These are phyloP conservation scores for Aeschynomene evenia DNA, from an alignment of 306 rosid genomes.

Conservation along the genomic window DNA sequence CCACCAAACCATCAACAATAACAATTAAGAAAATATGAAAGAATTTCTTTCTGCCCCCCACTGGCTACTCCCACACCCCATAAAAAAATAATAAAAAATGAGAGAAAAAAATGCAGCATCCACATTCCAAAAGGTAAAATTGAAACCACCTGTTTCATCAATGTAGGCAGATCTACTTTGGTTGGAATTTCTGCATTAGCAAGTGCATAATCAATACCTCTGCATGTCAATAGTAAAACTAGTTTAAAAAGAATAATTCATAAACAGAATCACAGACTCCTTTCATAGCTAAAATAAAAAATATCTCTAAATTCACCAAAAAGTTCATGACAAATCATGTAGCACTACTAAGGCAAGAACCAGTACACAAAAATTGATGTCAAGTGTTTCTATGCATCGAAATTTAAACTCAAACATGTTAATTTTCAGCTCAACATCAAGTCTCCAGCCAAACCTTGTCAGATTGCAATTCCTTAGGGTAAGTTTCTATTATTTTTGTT, in stretches of 20 bases:
- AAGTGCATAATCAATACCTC: conserved; percentile 79
- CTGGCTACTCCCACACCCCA: neutral
- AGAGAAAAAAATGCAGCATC: neutral
- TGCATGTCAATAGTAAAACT: conserved; percentile 43
- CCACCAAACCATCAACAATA: neutral
- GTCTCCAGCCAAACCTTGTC: neutral
- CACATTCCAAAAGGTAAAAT: neutral
- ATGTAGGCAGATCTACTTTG: conserved; percentile 43
- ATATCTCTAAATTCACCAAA: neutral
- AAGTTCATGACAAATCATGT: neutral
- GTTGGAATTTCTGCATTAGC: conserved; percentile 51
- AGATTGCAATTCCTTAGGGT: neutral
- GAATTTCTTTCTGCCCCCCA: neutral
- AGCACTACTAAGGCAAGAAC: neutral
- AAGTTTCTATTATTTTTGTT: too few species aligned
- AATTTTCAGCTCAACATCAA: neutral
- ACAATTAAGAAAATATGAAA: neutral
- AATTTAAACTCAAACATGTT: neutral
- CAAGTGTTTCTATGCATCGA: neutral
- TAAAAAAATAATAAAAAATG: neutral
- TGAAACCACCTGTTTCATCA: conserved; percentile 69
- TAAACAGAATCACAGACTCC: neutral
- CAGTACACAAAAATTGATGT: neutral
- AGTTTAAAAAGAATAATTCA: conserved; percentile 15
- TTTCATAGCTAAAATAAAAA: conserved; percentile 12